These are phyloP conservation scores for Ustilago xerochloae DNA, from an alignment of 1,284 basidiomycete species.

Conservation along the genomic window DNA sequence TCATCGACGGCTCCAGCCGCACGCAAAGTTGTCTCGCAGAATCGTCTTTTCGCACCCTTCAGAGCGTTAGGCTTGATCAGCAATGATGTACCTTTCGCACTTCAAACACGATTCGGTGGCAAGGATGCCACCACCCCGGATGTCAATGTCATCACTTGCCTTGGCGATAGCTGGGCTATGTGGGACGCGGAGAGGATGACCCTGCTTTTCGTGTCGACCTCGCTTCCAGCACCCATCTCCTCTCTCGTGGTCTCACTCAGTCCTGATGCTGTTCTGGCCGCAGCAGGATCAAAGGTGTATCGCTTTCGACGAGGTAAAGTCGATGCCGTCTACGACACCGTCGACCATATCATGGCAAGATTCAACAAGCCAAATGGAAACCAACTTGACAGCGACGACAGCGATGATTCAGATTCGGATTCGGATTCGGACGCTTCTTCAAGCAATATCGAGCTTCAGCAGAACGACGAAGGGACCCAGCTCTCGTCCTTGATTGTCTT, in stretches of 20 bases:
- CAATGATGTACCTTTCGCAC: constrained; percentile 87
- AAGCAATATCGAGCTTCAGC: constrained; percentile 2
- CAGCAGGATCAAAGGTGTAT: constrained; percentile 78
- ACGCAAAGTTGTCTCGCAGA: constrained; percentile 32
- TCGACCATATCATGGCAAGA: constrained; percentile 34
- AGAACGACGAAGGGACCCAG: constrained; percentile 18
- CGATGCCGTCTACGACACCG: constrained; percentile 70
- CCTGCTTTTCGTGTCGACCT: constrained; percentile 91
- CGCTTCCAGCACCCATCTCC: constrained; percentile 79
- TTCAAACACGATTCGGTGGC: constrained; percentile 82
- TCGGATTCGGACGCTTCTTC: constrained; percentile 20
- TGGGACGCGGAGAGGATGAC: constrained; percentile 96
- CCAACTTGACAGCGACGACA: constrained; percentile 4
- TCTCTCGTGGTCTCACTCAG: constrained; percentile 78
- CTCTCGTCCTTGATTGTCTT: constrained; percentile 58
- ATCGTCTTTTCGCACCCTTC: constrained; percentile 87
- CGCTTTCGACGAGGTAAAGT: constrained; percentile 89
- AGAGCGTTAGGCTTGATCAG: constrained; percentile 92
- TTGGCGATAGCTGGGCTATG: constrained; percentile 91
- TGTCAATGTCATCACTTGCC: constrained; percentile 81
- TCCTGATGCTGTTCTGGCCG: constrained; percentile 85
- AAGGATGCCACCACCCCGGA: constrained; percentile 78
- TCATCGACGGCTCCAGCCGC: constrained; percentile 3
- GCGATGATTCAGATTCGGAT: constrained; percentile 15
- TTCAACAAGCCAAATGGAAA: constrained; percentile 29